These are phyloP conservation scores for Paraconiothyrium brasiliense DNA, from an alignment of 2,329 filamentous ascomycete species.

Conservation along the genomic window DNA sequence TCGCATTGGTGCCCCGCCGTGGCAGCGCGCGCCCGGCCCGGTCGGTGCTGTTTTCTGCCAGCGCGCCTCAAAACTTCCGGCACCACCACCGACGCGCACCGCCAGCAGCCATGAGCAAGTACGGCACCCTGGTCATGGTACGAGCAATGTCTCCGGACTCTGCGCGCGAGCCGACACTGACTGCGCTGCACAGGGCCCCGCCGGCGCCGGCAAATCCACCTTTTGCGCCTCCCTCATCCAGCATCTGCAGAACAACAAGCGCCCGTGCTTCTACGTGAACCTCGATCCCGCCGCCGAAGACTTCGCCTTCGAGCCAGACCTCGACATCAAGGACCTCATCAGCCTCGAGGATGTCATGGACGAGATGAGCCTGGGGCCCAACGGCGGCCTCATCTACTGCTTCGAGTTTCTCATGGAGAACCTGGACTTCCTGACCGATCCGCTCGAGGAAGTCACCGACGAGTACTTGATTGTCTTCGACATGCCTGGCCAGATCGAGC, in stretches of 20 bases:
- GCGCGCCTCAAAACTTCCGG: constrained; percentile 11
- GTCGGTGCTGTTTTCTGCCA: neutral
- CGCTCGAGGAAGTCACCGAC: constrained; percentile 85
- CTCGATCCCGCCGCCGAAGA: constrained; percentile 95
- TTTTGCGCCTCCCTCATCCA: constrained; percentile 95
- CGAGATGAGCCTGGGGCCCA: constrained; percentile 87
- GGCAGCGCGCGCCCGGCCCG: neutral
- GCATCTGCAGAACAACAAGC: constrained; percentile 86
- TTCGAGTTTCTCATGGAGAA: constrained; percentile 97
- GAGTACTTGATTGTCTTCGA: constrained; percentile 98
- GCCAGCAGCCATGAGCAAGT: constrained; percentile 79
- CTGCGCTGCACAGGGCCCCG: constrained; percentile 68
- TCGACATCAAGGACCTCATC: constrained; percentile 96
- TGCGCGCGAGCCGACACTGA: constrained; percentile 4
- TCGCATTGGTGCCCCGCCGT: constrained; percentile 1
- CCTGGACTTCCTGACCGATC: constrained; percentile 87
- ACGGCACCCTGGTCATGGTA: constrained; percentile 90
- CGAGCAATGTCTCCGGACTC: neutral
- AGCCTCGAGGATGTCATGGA: constrained; percentile 97
- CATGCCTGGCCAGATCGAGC: constrained; percentile 98
- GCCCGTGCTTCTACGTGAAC: constrained; percentile 98
- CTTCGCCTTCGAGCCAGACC: constrained; percentile 89
- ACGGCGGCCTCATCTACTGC: constrained; percentile 93
- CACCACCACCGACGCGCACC: constrained; percentile 13
- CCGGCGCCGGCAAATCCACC: constrained; percentile 95